phyloP scores from a whole-genome alignment of 805 yeast genomes.

The Yarrowia alimentaria region DNA sequence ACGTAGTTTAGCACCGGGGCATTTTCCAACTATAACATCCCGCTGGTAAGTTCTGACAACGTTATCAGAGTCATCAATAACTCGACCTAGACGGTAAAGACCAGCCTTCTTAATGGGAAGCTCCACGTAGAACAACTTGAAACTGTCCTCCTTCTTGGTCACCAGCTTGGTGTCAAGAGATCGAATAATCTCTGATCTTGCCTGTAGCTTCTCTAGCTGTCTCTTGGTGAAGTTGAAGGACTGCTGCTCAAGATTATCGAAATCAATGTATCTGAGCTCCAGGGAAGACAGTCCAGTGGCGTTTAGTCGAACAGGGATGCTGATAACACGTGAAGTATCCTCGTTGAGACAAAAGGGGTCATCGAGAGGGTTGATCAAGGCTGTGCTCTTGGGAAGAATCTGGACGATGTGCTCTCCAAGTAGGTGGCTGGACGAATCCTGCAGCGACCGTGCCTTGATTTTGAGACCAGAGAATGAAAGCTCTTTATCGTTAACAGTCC shows the following conservation, averaged over 20 bases:
- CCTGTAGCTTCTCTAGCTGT: conserved; percentile 48
- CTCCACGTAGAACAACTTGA: conserved; percentile 50
- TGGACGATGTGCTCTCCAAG: conserved; percentile 84
- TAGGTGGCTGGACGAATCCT: conserved; percentile 54
- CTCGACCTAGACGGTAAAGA: conserved; percentile 65
- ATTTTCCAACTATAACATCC: conserved; percentile 63
- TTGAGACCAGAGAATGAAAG: conserved; percentile 40
- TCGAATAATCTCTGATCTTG: conserved; percentile 29
- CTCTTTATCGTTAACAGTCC: conserved; percentile 37
- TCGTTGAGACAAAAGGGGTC: conserved; percentile 55
- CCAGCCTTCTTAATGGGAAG: conserved; percentile 72
- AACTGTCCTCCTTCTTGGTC: conserved; percentile 22
- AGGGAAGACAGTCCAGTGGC: conserved; percentile 66
- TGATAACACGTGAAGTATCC: conserved; percentile 38
- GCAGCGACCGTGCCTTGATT: conserved; percentile 38
- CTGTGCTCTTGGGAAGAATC: conserved; percentile 88
- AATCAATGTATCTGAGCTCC: conserved; percentile 60
- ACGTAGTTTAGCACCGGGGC: conserved; percentile 69
- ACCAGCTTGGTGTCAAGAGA: conserved; percentile 11
- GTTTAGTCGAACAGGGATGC: conserved; percentile 75
- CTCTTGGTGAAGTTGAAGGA: conserved; percentile 55
- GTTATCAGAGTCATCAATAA: conserved; percentile 59
- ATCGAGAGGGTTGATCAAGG: conserved; percentile 72
- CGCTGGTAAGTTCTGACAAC: conserved; percentile 60
- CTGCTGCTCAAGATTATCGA: conserved; percentile 50